A percentile compares a stretch with the other conserved stretches of the same genome.
Conservation (phyloP, 768 basidiomycete species). For the Kwoniella pini region DNA sequence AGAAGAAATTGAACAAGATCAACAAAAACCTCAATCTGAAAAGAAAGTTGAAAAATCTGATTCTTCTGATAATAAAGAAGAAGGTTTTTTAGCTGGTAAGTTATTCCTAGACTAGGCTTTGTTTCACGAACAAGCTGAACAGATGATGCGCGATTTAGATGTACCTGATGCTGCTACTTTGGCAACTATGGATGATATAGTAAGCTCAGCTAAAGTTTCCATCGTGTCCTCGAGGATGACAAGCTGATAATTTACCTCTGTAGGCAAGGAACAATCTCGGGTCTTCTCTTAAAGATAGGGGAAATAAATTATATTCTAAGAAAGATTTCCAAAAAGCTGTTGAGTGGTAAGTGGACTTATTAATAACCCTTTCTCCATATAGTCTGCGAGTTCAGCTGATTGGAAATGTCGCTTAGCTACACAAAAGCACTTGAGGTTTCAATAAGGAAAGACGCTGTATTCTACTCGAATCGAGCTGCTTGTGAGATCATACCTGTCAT, state of each 20-base stretch:
- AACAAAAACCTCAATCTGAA: constrained; percentile 14
- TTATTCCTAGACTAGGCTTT: background rate
- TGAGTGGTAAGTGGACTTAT: constrained; percentile 38
- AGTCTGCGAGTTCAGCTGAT: constrained; percentile 21
- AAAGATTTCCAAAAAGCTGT: constrained; percentile 57
- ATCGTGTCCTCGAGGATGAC: too few relatives aligned
- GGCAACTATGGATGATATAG: constrained; percentile 37
- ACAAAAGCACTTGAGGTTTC: constrained; percentile 59
- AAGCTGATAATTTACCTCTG: background rate
- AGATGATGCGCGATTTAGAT: constrained; percentile 23
- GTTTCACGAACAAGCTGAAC: too few relatives aligned
- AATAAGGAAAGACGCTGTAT: constrained; percentile 74
- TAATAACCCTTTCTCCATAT: background rate
- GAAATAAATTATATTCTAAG: constrained; percentile 58
- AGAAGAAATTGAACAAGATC: constrained; percentile 61
- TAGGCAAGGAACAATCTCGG: constrained; percentile 60
- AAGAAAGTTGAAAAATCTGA: constrained; percentile 16
- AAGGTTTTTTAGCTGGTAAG: constrained; percentile 32
- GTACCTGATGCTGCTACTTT: constrained; percentile 47
- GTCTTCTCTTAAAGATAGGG: constrained; percentile 57
- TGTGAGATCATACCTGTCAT: constrained; percentile 61
- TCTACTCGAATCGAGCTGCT: constrained; percentile 95
- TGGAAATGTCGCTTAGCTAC: constrained; percentile 46
- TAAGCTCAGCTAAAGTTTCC: constrained; percentile 25
- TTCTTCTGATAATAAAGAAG: constrained; percentile 9